phyloP scores from a whole-genome alignment of 1,139 yeast genomes.

The Taphrina pruni region DNA sequence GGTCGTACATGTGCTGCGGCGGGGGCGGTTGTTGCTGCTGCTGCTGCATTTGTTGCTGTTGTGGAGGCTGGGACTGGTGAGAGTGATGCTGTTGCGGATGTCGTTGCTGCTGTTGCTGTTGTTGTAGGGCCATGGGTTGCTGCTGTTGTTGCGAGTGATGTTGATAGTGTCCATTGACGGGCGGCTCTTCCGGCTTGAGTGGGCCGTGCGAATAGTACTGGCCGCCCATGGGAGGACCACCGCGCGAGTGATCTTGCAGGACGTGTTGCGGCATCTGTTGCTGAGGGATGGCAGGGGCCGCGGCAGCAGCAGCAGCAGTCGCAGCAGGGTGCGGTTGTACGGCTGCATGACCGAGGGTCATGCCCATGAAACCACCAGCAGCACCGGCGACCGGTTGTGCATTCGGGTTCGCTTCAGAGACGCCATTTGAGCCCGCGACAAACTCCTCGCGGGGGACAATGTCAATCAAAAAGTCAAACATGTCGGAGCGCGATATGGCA shows the following conservation, averaged over 20 bases:
- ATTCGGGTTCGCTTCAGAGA: background rate
- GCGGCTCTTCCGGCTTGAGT: constrained; percentile 22
- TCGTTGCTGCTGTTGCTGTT: constrained; percentile 2
- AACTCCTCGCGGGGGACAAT: constrained; percentile 74
- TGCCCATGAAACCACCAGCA: constrained; percentile 36
- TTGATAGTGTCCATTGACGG: constrained; percentile 9
- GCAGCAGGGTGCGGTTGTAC: constrained; percentile 21
- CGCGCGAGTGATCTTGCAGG: constrained; percentile 9
- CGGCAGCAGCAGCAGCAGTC: no score
- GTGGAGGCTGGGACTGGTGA: constrained; percentile 1
- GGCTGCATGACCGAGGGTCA: constrained; percentile 32
- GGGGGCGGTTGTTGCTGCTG: constrained; percentile 29
- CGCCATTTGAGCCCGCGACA: constrained; percentile 15
- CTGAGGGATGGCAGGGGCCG: no score
- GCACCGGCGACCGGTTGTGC: constrained; percentile 38
- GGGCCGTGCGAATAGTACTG: constrained; percentile 13
- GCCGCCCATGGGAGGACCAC: background rate
- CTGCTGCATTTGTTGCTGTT: background rate
- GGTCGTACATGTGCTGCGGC: constrained; percentile 18
- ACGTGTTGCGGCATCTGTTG: constrained; percentile 11
- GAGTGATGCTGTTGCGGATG: constrained; percentile 11
- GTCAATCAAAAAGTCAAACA: constrained; percentile 95
- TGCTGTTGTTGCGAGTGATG: constrained; percentile 30
- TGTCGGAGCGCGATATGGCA: constrained; percentile 90
- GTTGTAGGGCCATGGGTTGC: constrained; percentile 9